phyloP scores from a whole-genome alignment of 2,329 filamentous ascomycete species.

The Hymenoscyphus linearis region DNA sequence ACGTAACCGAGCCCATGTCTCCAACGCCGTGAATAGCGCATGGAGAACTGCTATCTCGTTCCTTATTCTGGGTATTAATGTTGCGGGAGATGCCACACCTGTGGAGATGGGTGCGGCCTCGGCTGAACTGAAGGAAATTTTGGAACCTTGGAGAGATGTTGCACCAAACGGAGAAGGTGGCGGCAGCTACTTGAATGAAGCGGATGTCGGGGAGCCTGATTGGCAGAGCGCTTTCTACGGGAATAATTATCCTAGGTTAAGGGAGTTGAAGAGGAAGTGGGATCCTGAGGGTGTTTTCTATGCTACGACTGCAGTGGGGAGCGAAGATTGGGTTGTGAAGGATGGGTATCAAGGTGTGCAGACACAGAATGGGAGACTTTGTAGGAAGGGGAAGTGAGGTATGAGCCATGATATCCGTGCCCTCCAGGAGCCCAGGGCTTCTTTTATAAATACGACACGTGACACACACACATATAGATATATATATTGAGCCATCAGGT shows the following conservation, averaged over 20 bases:
- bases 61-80: slow-evolving; percentile 13
- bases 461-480: too few species aligned
- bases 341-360: slow-evolving; percentile 15
- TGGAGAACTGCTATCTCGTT: slow-evolving; percentile 20
- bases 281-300: slow-evolving; percentile 41
- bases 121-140: slow-evolving; percentile 18
- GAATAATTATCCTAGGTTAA: slow-evolving; percentile 34
- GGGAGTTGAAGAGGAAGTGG: slow-evolving; percentile 43
- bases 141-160: slow-evolving; percentile 14
- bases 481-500: too few species aligned
- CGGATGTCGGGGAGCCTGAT: slow-evolving; percentile 39
- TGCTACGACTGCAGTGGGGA: slow-evolving; percentile 18
- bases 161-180: slow-evolving; percentile 21
- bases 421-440: too few species aligned
- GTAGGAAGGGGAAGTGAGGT: slow-evolving; percentile 3
- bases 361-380: slow-evolving; percentile 18
- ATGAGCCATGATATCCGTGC: too few species aligned
- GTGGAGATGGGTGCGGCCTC: slow-evolving; percentile 43
- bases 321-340: slow-evolving; percentile 30
- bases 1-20: slow-evolving; percentile 15
- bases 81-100: slow-evolving; percentile 33
- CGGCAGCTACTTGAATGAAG: slow-evolving; percentile 46
- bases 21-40: slow-evolving; percentile 35
- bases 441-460: too few species aligned
- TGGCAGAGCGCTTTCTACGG: slow-evolving; percentile 30